phyloP scores from a whole-genome alignment of 2,329 filamentous ascomycete species.

The Aschersonia sp. region DNA sequence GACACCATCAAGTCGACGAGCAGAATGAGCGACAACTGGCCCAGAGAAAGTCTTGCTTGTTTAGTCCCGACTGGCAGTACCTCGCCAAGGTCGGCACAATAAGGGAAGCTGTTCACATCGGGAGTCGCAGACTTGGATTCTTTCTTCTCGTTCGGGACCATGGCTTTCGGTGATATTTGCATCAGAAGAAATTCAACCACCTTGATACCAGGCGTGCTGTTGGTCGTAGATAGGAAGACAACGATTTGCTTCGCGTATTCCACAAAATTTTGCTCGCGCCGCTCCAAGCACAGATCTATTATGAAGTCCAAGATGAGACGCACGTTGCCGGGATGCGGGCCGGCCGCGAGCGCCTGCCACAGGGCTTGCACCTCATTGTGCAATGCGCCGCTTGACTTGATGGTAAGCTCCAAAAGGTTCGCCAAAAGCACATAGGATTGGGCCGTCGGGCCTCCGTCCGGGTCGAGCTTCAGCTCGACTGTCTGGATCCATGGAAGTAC shows the following conservation, averaged over 20 bases:
- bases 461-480: conserved; percentile 82
- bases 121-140: conserved; percentile 54
- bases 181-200: conserved; percentile 88
- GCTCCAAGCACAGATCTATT: conserved; percentile 82
- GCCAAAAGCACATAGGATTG: conserved; percentile 90
- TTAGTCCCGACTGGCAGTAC: conserved; percentile 81
- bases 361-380: conserved; percentile 96
- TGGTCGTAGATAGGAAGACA: conserved; percentile 80
- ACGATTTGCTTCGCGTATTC: conserved; percentile 97
- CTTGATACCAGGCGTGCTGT: conserved; percentile 61
- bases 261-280: conserved; percentile 94
- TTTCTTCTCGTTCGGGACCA: conserved; percentile 82
- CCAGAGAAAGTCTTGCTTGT: conserved; percentile 79
- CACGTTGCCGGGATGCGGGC: conserved; percentile 85
- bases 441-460: conserved; percentile 78
- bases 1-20: conserved; percentile 94
- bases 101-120: conserved; percentile 64
- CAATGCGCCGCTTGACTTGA: conserved; percentile 72
- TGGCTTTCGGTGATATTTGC: conserved; percentile 88
- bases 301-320: conserved; percentile 92
- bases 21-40: conserved; percentile 83
- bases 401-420: conserved; percentile 92
- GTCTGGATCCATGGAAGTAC: conserved; percentile 94
- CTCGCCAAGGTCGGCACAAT: conserved; percentile 72
- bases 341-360: conserved; percentile 91